Evolutionary conservation across 345 rosid genomes (phyloP), one percentile per base, ranked within the genome.

Genomic region (Linum lewisii): DNA sequence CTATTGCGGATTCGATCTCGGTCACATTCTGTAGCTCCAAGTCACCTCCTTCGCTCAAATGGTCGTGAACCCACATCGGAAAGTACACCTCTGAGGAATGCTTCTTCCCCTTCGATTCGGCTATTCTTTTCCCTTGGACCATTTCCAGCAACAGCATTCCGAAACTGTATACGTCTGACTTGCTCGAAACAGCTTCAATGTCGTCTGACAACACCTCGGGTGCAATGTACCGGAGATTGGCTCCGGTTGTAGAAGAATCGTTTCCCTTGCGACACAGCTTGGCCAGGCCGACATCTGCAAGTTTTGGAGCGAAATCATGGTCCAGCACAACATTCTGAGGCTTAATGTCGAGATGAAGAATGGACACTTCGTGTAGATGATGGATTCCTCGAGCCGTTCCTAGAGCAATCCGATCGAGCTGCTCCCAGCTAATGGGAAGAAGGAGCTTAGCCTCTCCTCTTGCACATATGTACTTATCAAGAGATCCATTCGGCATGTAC

Each of bases 201-300:
- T 21, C 65, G 21, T 62, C 44, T 29, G 54, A 47, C 58, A 51
- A 32, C 26, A 16, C 57, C 21, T 29, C n/a, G 1, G 15, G 34
- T 50, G 23, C 49, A 14, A 9, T 26, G 21, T 13, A 25, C 53
- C 22, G 59, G 26, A 52, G 59, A 66, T 59, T 52, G 58, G 58
- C 14, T 49, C 5, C 10, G 32, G 15, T 21, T 15, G 59, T 44
- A 21, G 71, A 57, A 18, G 71, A 65, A 42, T 14, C 53, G 15
- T 69, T 71, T 4, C 19, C 58, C n/a, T 75, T 23, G 0, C 74
- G 63, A 58, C 63, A 60, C 1, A 64, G 57, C 51, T 78, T 78
- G 0, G 82, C 75, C 58, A 75, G 59, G 8, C 79, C 77, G 2
- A 74, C 74, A 66, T 78, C 77, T 0, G 77, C 72, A 22, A 78